Evolutionary conservation across 257 asterid species (phyloP).

Genomic region (Paulownia fortunei): DNA sequence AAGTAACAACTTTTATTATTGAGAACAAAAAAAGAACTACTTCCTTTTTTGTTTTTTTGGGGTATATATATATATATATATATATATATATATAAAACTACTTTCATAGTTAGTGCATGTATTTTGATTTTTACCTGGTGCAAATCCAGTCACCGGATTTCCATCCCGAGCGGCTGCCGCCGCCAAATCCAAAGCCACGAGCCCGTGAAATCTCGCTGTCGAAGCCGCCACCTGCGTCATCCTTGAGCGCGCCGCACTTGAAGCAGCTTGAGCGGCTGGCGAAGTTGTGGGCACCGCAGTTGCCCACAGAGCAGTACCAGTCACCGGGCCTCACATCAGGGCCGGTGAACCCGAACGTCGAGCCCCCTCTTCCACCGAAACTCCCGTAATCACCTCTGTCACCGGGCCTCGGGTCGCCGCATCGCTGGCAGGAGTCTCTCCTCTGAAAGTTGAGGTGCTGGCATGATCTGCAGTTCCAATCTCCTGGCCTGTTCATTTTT

Average conservation of each 20-base stretch:
- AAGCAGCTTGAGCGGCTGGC: constrained; percentile 99
- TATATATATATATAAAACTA: too few relatives aligned
- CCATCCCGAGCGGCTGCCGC: constrained; percentile 83
- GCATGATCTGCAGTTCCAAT: constrained; percentile 98
- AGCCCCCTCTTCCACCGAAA: constrained; percentile 54
- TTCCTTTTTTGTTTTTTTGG: too few relatives aligned
- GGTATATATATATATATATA: too few relatives aligned
- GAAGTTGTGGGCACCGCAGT: constrained; percentile 96
- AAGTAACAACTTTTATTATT: neutral
- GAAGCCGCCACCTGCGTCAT: constrained; percentile 50
- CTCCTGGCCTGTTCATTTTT: constrained; percentile 94
- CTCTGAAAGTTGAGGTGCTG: constrained; percentile 94
- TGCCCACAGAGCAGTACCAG: constrained; percentile 85
- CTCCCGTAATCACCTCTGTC: constrained; percentile 49
- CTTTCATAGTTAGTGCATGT: neutral
- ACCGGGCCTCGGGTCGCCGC: constrained; percentile 87
- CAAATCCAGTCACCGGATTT: constrained; percentile 99
- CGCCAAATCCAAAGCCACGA: constrained; percentile 52
- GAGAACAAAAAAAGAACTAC: too few relatives aligned
- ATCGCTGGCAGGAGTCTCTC: constrained; percentile 92
- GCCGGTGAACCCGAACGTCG: constrained; percentile 66
- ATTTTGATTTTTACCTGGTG: constrained; percentile 53
- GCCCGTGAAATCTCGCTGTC: constrained; percentile 54
- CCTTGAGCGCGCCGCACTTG: constrained; percentile 93
- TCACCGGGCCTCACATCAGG: constrained; percentile 99